These are phyloP conservation scores for Brettanomyces naardenensis DNA, from an alignment of 805 yeast species.

Conservation along the genomic window DNA sequence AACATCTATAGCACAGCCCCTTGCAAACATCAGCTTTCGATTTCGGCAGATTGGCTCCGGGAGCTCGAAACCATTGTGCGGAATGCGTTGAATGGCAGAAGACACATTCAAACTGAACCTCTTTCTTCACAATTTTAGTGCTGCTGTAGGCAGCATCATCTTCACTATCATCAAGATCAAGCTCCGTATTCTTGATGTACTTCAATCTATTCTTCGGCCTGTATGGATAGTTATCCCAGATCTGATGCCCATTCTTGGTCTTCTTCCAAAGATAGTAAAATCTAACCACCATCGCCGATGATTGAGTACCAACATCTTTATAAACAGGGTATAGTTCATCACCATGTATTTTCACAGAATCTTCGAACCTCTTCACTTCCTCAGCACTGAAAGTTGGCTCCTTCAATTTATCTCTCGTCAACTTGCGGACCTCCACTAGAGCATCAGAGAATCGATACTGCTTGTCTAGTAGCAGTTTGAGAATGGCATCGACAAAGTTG, in stretches of 20 bases:
- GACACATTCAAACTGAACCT: constrained; percentile 51
- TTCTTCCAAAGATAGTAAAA: constrained; percentile 92
- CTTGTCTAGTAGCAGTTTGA: constrained; percentile 44
- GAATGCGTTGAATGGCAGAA: constrained; percentile 57
- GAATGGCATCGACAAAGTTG: constrained; percentile 72
- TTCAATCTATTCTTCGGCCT: constrained; percentile 53
- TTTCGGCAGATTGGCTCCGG: constrained; percentile 45
- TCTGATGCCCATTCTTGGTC: constrained; percentile 59
- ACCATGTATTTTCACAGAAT: constrained; percentile 64
- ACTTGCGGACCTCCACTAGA: constrained; percentile 30
- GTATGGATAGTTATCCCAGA: constrained; percentile 81
- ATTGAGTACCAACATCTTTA: constrained; percentile 64
- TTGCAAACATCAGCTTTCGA: constrained; percentile 29
- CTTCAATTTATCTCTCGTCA: constrained; percentile 51
- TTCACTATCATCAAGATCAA: constrained; percentile 36
- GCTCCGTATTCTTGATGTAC: constrained; percentile 34
- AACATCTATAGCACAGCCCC: constrained; percentile 82
- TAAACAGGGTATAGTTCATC: constrained; percentile 71
- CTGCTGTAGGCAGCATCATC: constrained; percentile 70
- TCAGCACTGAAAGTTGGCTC: constrained; percentile 70
- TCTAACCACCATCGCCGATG: constrained; percentile 73
- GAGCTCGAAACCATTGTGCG: constrained; percentile 60
- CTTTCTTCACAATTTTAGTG: constrained; percentile 34
- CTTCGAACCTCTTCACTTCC: constrained; percentile 66
- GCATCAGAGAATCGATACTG: constrained; percentile 48